Conservation (phyloP, 2,329 filamentous ascomycete species). For the Podosphaera fusca region DNA sequence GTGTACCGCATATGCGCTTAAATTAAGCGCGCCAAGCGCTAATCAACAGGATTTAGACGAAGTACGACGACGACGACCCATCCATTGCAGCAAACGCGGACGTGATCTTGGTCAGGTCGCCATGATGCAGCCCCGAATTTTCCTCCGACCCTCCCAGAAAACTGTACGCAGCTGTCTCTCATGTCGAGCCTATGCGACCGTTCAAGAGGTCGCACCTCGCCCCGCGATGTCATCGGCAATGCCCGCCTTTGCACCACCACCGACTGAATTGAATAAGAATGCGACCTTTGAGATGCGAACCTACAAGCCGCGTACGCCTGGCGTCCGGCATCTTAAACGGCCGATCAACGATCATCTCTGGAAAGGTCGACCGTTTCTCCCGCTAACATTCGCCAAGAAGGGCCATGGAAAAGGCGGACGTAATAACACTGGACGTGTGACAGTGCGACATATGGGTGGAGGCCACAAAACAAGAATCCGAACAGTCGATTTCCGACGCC, state of each 20-base stretch:
- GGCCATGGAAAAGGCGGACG: conserved; percentile 82
- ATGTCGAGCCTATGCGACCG: conserved; percentile 26
- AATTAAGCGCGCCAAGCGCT: too few species aligned
- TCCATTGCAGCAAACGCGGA: too few species aligned
- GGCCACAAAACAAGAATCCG: conserved; percentile 81
- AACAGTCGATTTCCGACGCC: conserved; percentile 70
- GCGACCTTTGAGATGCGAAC: conserved; percentile 35
- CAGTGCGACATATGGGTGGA: conserved; percentile 77
- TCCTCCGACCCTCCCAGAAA: conserved; percentile 21
- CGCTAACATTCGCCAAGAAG: conserved; percentile 76
- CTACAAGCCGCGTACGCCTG: conserved; percentile 84
- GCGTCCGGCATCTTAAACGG: conserved; percentile 71
- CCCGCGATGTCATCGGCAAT: conserved; percentile 17
- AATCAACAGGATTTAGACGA: too few species aligned
- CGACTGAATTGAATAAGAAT: conserved; percentile 19
- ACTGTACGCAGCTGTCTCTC: conserved; percentile 25
- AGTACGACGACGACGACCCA: too few species aligned
- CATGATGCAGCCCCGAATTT: conserved; percentile 47
- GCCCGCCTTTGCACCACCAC: conserved; percentile 22
- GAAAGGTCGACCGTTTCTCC: conserved; percentile 68
- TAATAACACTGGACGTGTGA: conserved; percentile 68
- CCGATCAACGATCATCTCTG: conserved; percentile 92
- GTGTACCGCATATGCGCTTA: too few species aligned
- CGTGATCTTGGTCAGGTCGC: neutral
- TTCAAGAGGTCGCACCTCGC: conserved; percentile 17